Evolutionary conservation across 768 basidiomycete species (phyloP).

Genomic region (Tulasnella sp.): DNA sequence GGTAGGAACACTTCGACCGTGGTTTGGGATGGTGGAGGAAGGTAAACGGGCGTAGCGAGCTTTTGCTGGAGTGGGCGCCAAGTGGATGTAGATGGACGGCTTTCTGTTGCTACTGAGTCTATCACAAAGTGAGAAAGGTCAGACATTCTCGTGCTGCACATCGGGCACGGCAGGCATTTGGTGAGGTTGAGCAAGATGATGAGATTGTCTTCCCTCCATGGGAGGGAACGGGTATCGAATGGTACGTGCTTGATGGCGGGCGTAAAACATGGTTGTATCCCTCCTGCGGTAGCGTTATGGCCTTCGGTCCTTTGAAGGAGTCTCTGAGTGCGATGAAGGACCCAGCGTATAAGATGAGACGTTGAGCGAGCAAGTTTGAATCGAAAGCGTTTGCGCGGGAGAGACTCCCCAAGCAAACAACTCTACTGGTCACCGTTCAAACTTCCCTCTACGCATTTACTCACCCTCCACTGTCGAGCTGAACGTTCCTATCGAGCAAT

Average conservation of each 20-base stretch:
- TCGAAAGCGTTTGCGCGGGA: neutral
- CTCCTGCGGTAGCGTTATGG: neutral
- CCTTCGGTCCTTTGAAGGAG: neutral
- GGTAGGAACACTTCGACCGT: neutral
- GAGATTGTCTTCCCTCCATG: neutral
- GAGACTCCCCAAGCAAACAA: neutral
- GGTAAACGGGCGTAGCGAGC: neutral
- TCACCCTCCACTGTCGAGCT: neutral
- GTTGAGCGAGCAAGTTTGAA: neutral
- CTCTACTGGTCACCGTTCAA: neutral
- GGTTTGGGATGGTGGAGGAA: neutral
- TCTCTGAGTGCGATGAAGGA: neutral
- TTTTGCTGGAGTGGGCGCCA: neutral
- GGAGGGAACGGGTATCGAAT: too few relatives aligned
- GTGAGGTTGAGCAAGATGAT: neutral
- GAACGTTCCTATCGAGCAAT: neutral
- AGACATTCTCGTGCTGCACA: too few relatives aligned
- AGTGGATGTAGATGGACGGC: too few relatives aligned
- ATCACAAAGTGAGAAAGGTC: too few relatives aligned
- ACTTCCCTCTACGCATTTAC: neutral
- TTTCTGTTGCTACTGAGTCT: too few relatives aligned
- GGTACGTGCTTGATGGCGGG: too few relatives aligned
- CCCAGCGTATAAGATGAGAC: neutral
- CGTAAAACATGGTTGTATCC: neutral
- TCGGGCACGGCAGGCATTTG: too few relatives aligned